Conservation (phyloP, 805 yeast species). For the Jamesozyma lodderae region DNA sequence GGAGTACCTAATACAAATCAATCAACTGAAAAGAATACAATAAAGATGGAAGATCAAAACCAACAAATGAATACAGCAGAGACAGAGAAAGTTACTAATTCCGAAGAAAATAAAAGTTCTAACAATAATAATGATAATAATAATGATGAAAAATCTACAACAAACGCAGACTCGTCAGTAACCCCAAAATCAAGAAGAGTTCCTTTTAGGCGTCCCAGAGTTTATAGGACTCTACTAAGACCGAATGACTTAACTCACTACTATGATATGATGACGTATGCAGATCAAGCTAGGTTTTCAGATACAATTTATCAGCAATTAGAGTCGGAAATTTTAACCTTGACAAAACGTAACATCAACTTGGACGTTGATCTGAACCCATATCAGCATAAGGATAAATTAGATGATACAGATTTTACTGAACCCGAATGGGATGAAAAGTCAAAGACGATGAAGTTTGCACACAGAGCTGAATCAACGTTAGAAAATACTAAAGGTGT, state of each 20-base stretch:
- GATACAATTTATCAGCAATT: constrained; percentile 71
- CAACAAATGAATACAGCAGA: too few species aligned
- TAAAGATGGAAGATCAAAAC: neutral
- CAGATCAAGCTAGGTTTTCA: constrained; percentile 72
- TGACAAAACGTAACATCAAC: constrained; percentile 71
- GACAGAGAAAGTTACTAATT: too few species aligned
- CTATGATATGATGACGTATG: constrained; percentile 76
- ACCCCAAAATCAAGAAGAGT: neutral
- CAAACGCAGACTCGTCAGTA: too few species aligned
- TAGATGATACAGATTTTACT: constrained; percentile 26
- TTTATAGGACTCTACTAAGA: constrained; percentile 65
- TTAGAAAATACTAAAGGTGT: constrained; percentile 33
- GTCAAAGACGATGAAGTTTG: constrained; percentile 27
- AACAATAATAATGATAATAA: neutral
- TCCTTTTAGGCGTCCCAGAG: constrained; percentile 45
- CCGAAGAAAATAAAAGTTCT: too few species aligned
- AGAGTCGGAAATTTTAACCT: constrained; percentile 78
- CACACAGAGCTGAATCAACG: constrained; percentile 34
- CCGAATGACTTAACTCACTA: constrained; percentile 77
- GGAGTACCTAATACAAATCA: neutral
- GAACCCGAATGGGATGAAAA: constrained; percentile 39
- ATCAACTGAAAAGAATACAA: neutral
- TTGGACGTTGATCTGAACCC: constrained; percentile 69
- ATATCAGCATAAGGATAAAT: constrained; percentile 36
- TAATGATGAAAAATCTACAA: neutral